Conservation (phyloP, 441 rosid genomes). For the Aleurites moluccanus region DNA sequence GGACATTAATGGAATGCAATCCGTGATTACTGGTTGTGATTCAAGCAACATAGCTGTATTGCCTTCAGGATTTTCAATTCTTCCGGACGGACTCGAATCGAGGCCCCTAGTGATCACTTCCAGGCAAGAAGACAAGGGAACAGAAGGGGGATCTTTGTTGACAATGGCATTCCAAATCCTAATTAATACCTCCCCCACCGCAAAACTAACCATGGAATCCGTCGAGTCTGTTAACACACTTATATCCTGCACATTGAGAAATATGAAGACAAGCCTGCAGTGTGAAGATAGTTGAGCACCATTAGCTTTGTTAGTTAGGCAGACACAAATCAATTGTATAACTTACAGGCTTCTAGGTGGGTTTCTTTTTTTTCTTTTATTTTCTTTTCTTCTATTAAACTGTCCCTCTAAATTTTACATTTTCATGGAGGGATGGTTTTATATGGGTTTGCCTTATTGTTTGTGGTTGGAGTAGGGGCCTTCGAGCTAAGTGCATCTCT, state of each 20-base stretch:
- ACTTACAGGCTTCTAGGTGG: slow-evolving; percentile 32
- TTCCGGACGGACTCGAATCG: slow-evolving; percentile 82
- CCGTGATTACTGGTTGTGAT: slow-evolving; percentile 86
- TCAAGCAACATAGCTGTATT: slow-evolving; percentile 74
- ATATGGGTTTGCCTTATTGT: slow-evolving; percentile 29
- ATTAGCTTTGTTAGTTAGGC: slow-evolving; percentile 30
- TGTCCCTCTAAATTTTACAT: slow-evolving; percentile 18
- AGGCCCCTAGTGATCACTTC: slow-evolving; percentile 85
- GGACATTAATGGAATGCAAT: slow-evolving; percentile 73
- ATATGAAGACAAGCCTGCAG: slow-evolving; percentile 77
- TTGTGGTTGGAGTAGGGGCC: slow-evolving; percentile 30
- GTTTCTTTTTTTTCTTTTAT: slow-evolving; percentile 1
- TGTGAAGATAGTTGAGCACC: slow-evolving; percentile 76
- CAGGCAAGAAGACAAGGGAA: slow-evolving; percentile 69
- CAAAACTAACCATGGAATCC: slow-evolving; percentile 68
- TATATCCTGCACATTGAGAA: slow-evolving; percentile 73
- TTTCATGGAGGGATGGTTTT: slow-evolving; percentile 22
- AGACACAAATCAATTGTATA: slow-evolving; percentile 38
- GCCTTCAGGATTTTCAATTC: slow-evolving; percentile 94
- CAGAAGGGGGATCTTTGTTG: slow-evolving; percentile 85
- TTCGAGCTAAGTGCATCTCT: slow-evolving; percentile 16
- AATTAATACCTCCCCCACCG: slow-evolving; percentile 63
- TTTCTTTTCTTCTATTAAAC: no score
- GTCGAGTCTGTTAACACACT: slow-evolving; percentile 78
- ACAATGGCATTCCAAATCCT: slow-evolving; percentile 79